These are phyloP conservation scores for Seiridium unicorne DNA, from an alignment of 2,329 filamentous ascomycete species.

Conservation along the genomic window DNA sequence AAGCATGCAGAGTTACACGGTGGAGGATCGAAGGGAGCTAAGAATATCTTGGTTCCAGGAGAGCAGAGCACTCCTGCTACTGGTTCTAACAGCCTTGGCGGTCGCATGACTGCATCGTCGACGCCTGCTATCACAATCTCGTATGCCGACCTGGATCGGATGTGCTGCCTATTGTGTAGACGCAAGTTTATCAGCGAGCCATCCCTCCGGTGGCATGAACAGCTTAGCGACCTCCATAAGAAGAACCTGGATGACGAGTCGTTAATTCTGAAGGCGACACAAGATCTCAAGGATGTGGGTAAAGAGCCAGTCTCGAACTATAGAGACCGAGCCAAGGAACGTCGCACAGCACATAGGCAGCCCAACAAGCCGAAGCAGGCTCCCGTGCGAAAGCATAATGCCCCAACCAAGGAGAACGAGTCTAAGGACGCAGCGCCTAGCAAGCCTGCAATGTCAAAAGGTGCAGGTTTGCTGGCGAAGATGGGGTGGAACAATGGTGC, in stretches of 20 bases:
- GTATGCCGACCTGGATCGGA: constrained; percentile 55
- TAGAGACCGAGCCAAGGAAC: constrained; percentile 67
- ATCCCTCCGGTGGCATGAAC: constrained; percentile 42
- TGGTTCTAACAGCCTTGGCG: constrained; percentile 21
- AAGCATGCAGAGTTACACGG: constrained; percentile 67
- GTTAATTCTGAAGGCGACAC: constrained; percentile 26
- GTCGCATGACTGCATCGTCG: constrained; percentile 8
- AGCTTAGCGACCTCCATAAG: constrained; percentile 42
- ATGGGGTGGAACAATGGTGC: constrained; percentile 69
- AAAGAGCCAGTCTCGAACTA: constrained; percentile 41
- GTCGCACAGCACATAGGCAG: constrained; percentile 61
- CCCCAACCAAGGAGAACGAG: constrained; percentile 31
- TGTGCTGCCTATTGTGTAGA: constrained; percentile 40
- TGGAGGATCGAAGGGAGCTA: constrained; percentile 35
- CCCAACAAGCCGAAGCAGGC: constrained; percentile 49
- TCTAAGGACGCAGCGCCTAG: constrained; percentile 32
- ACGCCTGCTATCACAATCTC: constrained; percentile 45
- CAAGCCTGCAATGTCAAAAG: constrained; percentile 53
- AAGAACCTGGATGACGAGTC: constrained; percentile 27
- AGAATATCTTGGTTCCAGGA: constrained; percentile 27
- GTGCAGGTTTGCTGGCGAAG: constrained; percentile 66
- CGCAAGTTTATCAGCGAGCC: constrained; percentile 37
- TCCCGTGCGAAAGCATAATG: constrained; percentile 22
- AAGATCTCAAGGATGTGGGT: constrained; percentile 29
- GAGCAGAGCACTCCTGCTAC: constrained; percentile 26